Evolutionary conservation across 108 stramenopile species (phyloP), one percentile per base, ranked within the genome.

Genomic region (Fragilaria radians): DNA sequence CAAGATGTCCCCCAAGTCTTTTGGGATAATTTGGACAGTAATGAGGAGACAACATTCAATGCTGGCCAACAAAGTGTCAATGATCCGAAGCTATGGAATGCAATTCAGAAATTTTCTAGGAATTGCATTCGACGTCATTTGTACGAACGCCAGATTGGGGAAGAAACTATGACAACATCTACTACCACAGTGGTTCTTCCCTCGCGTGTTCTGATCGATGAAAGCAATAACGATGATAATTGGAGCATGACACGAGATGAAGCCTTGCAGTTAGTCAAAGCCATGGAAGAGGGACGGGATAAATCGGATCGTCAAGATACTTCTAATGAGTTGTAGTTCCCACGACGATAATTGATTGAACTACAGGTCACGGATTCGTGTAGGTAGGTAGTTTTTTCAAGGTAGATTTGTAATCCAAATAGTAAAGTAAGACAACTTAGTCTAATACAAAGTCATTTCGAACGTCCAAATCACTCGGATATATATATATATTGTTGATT

Each of bases 61-160:
- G 36, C 7, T 7, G 36, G 14, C 7, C 36, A 14, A 42, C n/a
- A n/a, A n/a, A n/a, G n/a, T n/a, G n/a, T n/a, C n/a, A n/a, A n/a
- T n/a, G 78, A 79, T 46, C 60, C 55, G 29, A 23, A 53, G 51
- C 23, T 62, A 57, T 79, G 72, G 73, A 25, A 51, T 30, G 56
- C 78, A 32, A 63, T 76, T 23, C 62, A 67, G 34, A 49, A 59
- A 22, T 76, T 79, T 66, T 65, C 74, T 17, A 60, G 73, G 42
- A 79, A 79, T 47, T 79, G 78, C 33, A 36, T 71, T 0, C 74
- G 71, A 56, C 52, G 78, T 46, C 62, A 61, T 23, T 59, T 48
- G 17, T 79, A 61, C 52, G 78, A 72, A 42, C 7, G 36, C 7
- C 11, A 11, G 7, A 14, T 42, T 42, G 36, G 11, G 14, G 14